Base-by-base conservation (phyloP, 176 grass and related monocot genomes). In the Poa pratensis region DNA sequence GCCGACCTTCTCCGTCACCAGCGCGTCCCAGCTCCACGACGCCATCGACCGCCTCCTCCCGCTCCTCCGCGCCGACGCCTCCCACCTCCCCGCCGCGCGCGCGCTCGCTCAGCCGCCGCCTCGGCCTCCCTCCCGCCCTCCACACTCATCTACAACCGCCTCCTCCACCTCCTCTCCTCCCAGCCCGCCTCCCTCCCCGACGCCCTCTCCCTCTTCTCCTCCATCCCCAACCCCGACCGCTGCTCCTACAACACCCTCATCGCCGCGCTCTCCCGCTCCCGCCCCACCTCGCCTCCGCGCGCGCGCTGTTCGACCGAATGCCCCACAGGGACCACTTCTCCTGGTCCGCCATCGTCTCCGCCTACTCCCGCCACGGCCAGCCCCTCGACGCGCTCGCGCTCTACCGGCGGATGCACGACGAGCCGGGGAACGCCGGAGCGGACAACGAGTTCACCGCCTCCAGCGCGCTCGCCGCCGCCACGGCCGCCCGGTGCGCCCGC, bases 371-470 rank as follows among this genome's bases (percentile, higher is more conserved):
- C 40, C 89, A 85, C 64, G 89, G 91, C 43, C 81, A 67, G 49
- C 81, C 87, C 12, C 34, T 9, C 34, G 89, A 78, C 20, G 93
- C 88, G 45, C 91, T 98, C 62, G 66, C 62, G 7, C 86, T 98
- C 57, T 98, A 95, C 83, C 85, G 87, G 5, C 57, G 77, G 80
- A 98, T 98, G 93, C 90, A 92, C 57, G 35, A 4, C 17, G 85
- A 69, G 11, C 80, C 74, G 6, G 57, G 45, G 30, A 58, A 35
- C 49, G 51, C 66, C 34, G 82, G 27, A 18, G 81, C 77, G 32
- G 87, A 94, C 86, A 94, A 98, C 43, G 87, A 90, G 86, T 95
- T 98, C 93, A 95, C 93, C 14, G 91, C 91, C 58, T 98, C 95
- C 82, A 93, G 90, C 79, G 95, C 91, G 61, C 86, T 98, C 43